phyloP scores from a whole-genome alignment of 2,329 filamentous ascomycete genomes.

The Nannizzia gypsea region DNA sequence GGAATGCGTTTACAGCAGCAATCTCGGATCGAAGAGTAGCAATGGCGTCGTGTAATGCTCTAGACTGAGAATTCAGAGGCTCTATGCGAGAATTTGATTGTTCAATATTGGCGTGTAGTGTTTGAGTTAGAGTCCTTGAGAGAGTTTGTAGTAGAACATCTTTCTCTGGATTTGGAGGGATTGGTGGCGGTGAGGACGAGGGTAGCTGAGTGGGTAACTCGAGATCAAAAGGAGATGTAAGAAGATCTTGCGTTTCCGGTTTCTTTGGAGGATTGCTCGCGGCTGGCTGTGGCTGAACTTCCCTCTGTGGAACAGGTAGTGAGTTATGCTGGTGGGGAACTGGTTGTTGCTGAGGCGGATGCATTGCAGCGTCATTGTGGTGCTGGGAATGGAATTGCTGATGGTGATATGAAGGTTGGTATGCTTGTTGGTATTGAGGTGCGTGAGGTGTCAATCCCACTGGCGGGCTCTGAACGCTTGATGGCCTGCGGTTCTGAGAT shows the following conservation, averaged over 20 bases:
- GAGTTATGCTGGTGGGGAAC: conserved; percentile 21
- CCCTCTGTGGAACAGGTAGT: conserved; percentile 15
- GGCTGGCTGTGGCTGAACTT: conserved; percentile 6
- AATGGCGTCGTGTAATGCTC: conserved; percentile 61
- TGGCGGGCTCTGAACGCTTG: neutral
- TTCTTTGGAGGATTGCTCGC: conserved; percentile 19
- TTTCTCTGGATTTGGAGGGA: conserved; percentile 92
- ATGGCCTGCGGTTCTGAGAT: neutral
- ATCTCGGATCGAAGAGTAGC: conserved; percentile 62
- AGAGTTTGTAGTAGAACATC: conserved; percentile 72
- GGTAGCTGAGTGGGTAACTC: conserved; percentile 39
- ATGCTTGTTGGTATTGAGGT: conserved; percentile 6
- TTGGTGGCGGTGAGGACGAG: conserved; percentile 57
- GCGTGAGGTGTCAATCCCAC: neutral
- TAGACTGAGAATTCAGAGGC: conserved; percentile 65
- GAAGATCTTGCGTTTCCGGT: conserved; percentile 41
- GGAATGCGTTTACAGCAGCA: conserved; percentile 56
- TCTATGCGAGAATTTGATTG: conserved; percentile 65
- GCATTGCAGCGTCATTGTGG: conserved; percentile 2
- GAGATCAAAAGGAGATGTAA: conserved; percentile 52
- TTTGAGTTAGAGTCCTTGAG: conserved; percentile 54
- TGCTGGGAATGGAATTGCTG: conserved; percentile 16
- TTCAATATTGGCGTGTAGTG: conserved; percentile 55
- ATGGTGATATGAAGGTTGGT: neutral
- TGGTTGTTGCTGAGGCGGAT: conserved; percentile 11